Evolutionary conservation across 1,284 basidiomycete genomes (phyloP), one percentile per base, ranked within the genome.

Genomic region (Ceratobasidium theobromae): DNA sequence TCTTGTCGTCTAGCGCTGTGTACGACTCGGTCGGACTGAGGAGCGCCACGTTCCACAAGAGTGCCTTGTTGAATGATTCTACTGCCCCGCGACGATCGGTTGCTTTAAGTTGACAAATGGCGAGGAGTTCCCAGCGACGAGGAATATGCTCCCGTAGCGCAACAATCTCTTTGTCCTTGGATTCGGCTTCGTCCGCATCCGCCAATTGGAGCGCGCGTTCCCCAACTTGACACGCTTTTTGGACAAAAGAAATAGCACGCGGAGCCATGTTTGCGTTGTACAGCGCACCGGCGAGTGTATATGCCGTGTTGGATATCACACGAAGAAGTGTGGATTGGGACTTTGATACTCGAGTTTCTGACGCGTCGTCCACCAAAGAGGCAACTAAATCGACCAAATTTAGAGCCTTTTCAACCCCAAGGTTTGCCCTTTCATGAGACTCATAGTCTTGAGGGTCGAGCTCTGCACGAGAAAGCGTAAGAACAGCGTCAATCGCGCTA

Each of bases 221-320:
- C 27, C 68, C 71, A 38, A 68, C 40, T 28, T 68, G 45, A 9
- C 67, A 69, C n/a, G 65, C 67, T 28, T 65, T 23, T 18, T 67
- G 45, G 11, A 69, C 57, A 54, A 71, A 69, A 5, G 58, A 52
- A 27, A 68, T 57, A 9, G 67, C 70, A 12, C 54, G 38, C 11
- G 69, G 40, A 16, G 65, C 55, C 18, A 69, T 23, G 14, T 67
- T 57, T 0, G 71, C 72, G 27, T 75, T 75, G 70, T 75, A 80
- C 5, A 77, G 70, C 35, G 72, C 72, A 16, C 73, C 74, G 5
- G 73, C 79, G 51, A 74, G 69, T 52, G 78, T 78, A 69, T 77
- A 79, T 28, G 74, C 75, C 3, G 72, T 71, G 9, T 67, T 73
- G 2, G 75, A 74, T 30, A 77, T 52, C 12, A 32, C 58, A 23